phyloP scores from a whole-genome alignment of 805 yeast species.

The Hagleromyces aurorensis region DNA sequence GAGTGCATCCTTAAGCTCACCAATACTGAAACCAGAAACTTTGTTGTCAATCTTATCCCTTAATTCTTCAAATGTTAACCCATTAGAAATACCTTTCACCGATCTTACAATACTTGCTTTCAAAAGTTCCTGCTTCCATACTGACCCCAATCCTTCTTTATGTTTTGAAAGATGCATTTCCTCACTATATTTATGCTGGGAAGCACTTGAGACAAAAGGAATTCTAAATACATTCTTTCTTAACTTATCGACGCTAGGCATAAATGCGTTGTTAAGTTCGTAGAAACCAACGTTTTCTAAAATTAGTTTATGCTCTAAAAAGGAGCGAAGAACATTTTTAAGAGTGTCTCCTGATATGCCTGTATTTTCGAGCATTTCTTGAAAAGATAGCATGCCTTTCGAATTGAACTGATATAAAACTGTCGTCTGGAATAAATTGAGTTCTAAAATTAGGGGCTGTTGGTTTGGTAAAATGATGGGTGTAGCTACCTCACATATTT shows the following conservation, averaged over 20 bases:
- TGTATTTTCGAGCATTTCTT: constrained; percentile 6
- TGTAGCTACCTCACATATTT: constrained; percentile 25
- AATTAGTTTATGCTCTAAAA: constrained; percentile 12
- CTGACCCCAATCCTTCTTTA: constrained; percentile 19
- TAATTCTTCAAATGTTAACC: constrained; percentile 9
- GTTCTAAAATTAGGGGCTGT: constrained; percentile 13
- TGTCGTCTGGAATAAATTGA: constrained; percentile 24
- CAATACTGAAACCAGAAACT: constrained; percentile 23
- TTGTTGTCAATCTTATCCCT: constrained; percentile 10
- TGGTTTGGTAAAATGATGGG: constrained; percentile 12
- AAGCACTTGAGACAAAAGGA: constrained; percentile 6
- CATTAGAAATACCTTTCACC: constrained; percentile 13
- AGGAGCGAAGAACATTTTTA: constrained; percentile 15
- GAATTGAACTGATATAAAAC: constrained; percentile 22
- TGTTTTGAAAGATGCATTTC: too few relatives aligned
- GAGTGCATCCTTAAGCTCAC: constrained; percentile 29
- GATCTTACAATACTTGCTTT: constrained; percentile 23
- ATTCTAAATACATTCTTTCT: constrained; percentile 20
- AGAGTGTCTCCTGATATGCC: constrained; percentile 6
- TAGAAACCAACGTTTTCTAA: constrained; percentile 4
- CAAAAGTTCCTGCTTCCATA: constrained; percentile 25
- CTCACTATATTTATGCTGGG: constrained; percentile 1
- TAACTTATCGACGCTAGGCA: constrained; percentile 17
- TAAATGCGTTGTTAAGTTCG: constrained; percentile 15
- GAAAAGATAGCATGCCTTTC: constrained; percentile 6